phyloP scores from a whole-genome alignment of 2,329 filamentous ascomycete genomes.

The Calonectria pseudoreteaudii region DNA sequence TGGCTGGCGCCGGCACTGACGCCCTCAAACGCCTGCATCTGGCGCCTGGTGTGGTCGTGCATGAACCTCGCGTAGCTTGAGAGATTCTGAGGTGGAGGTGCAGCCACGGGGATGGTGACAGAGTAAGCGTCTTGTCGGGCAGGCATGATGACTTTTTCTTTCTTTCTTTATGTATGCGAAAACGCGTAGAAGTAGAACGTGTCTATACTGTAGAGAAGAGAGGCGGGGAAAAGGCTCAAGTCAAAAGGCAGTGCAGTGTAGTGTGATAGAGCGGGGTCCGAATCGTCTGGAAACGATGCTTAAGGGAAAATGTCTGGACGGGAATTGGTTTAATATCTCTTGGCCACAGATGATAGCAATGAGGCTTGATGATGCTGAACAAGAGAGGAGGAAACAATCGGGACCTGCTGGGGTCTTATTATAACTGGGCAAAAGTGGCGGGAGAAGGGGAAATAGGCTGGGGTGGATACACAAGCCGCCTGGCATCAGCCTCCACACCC shows the following conservation, averaged over 20 bases:
- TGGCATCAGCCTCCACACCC: neutral
- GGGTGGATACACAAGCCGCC: conserved; percentile 16
- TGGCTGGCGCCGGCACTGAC: conserved; percentile 26
- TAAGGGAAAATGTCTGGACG: neutral
- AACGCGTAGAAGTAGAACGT: neutral
- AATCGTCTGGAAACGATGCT: conserved; percentile 1
- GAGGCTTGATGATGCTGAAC: conserved; percentile 10
- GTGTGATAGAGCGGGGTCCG: neutral
- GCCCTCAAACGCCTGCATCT: conserved; percentile 67
- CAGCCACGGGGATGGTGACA: conserved; percentile 51
- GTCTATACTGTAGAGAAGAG: neutral
- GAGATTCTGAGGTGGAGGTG: conserved; percentile 59
- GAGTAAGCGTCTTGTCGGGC: conserved; percentile 54
- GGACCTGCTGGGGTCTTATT: conserved; percentile 39
- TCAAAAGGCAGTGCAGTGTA: neutral
- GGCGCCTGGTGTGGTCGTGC: conserved; percentile 73
- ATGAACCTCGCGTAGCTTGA: conserved; percentile 71
- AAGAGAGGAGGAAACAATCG: neutral
- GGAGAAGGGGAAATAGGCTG: conserved; percentile 18
- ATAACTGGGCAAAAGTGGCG: conserved; percentile 32
- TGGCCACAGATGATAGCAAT: neutral
- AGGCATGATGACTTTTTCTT: conserved; percentile 49
- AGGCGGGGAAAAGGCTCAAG: neutral
- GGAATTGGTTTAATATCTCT: neutral
- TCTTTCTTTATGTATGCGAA: conserved; percentile 8